Conservation (phyloP, 768 basidiomycete species). For the Tylopilus balloui region DNA sequence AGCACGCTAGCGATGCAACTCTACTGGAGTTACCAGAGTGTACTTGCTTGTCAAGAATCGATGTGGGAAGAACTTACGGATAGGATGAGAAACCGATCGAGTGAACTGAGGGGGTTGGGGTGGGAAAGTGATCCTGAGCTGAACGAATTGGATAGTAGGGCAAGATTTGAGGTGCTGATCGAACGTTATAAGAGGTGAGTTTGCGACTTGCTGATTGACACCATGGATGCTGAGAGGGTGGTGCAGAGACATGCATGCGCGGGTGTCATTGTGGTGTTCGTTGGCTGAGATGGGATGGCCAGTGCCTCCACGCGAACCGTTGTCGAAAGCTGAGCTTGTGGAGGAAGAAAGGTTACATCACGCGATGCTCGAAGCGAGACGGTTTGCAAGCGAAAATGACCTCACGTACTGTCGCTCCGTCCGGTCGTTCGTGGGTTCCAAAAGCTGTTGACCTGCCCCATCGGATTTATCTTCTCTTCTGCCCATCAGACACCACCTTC, state of each 20-base stretch:
- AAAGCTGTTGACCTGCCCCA: conserved; percentile 26
- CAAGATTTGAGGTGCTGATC: conserved; percentile 55
- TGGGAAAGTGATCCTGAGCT: conserved; percentile 69
- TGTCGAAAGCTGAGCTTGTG: conserved; percentile 65
- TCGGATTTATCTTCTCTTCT: not conserved
- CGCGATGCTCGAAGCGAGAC: conserved; percentile 56
- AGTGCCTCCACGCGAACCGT: conserved; percentile 54
- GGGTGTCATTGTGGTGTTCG: conserved; percentile 62
- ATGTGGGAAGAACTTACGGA: conserved; percentile 76
- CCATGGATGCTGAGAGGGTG: conserved; percentile 1
- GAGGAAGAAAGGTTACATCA: conserved; percentile 62
- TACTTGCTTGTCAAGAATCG: conserved; percentile 64
- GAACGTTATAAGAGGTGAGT: conserved; percentile 55
- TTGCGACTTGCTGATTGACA: not conserved
- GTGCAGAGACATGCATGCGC: conserved; percentile 59
- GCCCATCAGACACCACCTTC: not conserved
- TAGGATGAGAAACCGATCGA: conserved; percentile 52
- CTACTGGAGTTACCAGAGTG: conserved; percentile 55
- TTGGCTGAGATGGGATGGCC: conserved; percentile 54
- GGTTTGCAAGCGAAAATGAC: conserved; percentile 49
- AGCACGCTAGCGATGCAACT: conserved; percentile 69
- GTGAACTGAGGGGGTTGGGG: conserved; percentile 53
- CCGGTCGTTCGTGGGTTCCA: conserved; percentile 59
- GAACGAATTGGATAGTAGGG: conserved; percentile 50
- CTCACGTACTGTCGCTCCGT: conserved; percentile 54